These are phyloP conservation scores for Corynespora cassiicola DNA, from an alignment of 2,329 filamentous ascomycete genomes.

Conservation along the genomic window DNA sequence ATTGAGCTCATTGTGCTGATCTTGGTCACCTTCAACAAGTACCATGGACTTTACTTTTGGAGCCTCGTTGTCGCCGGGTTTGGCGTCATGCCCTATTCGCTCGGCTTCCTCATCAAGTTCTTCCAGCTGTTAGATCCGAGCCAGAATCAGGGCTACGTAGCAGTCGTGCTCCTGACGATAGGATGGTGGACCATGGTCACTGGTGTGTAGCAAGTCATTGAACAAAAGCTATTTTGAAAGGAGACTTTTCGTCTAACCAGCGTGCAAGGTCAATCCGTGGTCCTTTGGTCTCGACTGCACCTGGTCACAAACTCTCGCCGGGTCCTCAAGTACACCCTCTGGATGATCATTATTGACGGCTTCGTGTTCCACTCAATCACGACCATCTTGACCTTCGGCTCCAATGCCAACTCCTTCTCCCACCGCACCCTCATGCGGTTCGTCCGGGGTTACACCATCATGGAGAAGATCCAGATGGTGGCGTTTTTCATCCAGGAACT, in stretches of 20 bases:
- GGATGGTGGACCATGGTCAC: slow-evolving; percentile 68
- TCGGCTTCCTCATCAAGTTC: slow-evolving; percentile 57
- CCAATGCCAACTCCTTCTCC: slow-evolving; percentile 47
- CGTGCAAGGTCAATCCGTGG: slow-evolving; percentile 60
- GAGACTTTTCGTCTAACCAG: slow-evolving; percentile 24
- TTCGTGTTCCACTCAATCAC: slow-evolving; percentile 62
- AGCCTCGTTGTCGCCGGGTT: slow-evolving; percentile 51
- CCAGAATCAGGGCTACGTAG: slow-evolving; percentile 37
- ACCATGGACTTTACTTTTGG: slow-evolving; percentile 58
- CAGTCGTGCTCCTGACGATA: slow-evolving; percentile 54
- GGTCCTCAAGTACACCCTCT: slow-evolving; percentile 58
- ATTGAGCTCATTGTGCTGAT: slow-evolving; percentile 55
- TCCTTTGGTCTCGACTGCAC: slow-evolving; percentile 69
- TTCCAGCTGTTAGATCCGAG: slow-evolving; percentile 38
- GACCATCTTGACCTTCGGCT: slow-evolving; percentile 62
- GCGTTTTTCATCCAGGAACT: slow-evolving; percentile 52
- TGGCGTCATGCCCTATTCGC: slow-evolving; percentile 54
- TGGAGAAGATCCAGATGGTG: slow-evolving; percentile 55
- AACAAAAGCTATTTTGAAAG: slow-evolving; percentile 30
- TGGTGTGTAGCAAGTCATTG: slow-evolving; percentile 15
- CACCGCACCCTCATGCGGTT: slow-evolving; percentile 29
- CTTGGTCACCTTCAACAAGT: slow-evolving; percentile 56
- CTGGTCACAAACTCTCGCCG: slow-evolving; percentile 61
- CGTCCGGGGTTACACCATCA: slow-evolving; percentile 46
- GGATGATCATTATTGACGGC: slow-evolving; percentile 64